Conservation (phyloP, 371 early-diverging fungal genomes). For the Mortierella sp. region DNA sequence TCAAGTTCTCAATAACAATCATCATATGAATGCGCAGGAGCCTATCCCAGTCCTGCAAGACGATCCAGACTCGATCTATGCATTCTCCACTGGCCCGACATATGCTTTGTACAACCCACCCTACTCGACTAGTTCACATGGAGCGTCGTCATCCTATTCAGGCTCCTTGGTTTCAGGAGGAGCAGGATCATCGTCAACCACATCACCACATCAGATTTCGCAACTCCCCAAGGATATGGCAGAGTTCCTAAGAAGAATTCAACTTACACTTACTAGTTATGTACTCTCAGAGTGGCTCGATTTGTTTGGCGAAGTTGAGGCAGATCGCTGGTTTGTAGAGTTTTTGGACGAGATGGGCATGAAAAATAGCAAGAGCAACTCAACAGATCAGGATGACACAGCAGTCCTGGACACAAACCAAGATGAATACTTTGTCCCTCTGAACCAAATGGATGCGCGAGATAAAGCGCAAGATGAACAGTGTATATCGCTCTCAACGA, state of each 20-base stretch:
- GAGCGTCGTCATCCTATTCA: constrained; percentile 26
- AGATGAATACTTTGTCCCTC: constrained; percentile 24
- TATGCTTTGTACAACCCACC: constrained; percentile 51
- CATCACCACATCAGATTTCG: constrained; percentile 29
- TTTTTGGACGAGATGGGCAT: constrained; percentile 50
- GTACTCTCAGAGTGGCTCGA: constrained; percentile 58
- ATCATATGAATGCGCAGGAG: constrained; percentile 10
- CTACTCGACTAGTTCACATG: constrained; percentile 33
- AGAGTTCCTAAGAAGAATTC: constrained; percentile 48
- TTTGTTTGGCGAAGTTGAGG: constrained; percentile 52
- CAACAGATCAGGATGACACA: background rate
- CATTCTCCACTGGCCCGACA: constrained; percentile 33
- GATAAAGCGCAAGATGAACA: constrained; percentile 13
- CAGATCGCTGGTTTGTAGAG: constrained; percentile 60
- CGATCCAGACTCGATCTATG: constrained; percentile 43
- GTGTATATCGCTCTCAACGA: background rate
- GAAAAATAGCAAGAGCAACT: background rate
- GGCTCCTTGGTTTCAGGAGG: constrained; percentile 26
- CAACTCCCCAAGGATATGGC: constrained; percentile 36
- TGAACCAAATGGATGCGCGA: constrained; percentile 38
- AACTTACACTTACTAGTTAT: constrained; percentile 53
- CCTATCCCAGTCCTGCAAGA: constrained; percentile 23
- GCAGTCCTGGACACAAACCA: constrained; percentile 19
- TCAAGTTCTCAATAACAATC: constrained; percentile 10
- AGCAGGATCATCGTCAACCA: constrained; percentile 26